Evolutionary conservation across 768 basidiomycete genomes (phyloP), one percentile per base, ranked within the genome.

Genomic region (Leccinum subtestaceum): DNA sequence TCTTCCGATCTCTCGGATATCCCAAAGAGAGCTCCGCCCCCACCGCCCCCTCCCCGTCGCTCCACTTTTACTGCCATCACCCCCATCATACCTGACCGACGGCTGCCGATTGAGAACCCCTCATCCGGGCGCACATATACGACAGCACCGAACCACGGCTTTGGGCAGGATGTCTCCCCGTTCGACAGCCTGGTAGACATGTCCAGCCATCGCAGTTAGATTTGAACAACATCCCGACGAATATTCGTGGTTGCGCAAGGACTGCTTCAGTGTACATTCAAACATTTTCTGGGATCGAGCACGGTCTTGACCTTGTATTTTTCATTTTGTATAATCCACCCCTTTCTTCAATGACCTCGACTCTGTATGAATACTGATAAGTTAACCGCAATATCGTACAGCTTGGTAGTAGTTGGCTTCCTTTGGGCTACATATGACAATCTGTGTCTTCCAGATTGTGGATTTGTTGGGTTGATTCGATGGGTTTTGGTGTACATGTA

Each of bases 161-260:
- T 72, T 55, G 69, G 67, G 15, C 76, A 80, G 57, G 79, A 84
- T 58, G 72, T 75, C 36, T 87, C 86, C 50, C 86, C 88, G 23
- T 89, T 89, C 60, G 86, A 88, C 63, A 88, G 85, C 65, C 76
- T 80, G 40, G 74, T 75, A 31, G 85, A 88, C 61, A 69, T 81
- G 40, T 72, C 74, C 23, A 64, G 62, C 21, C 75, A 72, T 10
- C 87, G 88, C 65, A 45, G 68, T 61, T 23, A 76, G 79, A 48
- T 88, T 89, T 71, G 81, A 81, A 66, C 86, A 88, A 73, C 84
- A 85, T 67, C 83, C 83, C 46, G 85, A 88, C 46, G 85, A 88
- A 73, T 76, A 78, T 49, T 78, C 80, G 67, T 86, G 86, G 7
- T 77, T 83, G 74, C 88, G 88, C 71, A 84, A 77, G 61, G 85